Conservation (phyloP, 208 protist genomes). For the Phytomonas serpens region DNA sequence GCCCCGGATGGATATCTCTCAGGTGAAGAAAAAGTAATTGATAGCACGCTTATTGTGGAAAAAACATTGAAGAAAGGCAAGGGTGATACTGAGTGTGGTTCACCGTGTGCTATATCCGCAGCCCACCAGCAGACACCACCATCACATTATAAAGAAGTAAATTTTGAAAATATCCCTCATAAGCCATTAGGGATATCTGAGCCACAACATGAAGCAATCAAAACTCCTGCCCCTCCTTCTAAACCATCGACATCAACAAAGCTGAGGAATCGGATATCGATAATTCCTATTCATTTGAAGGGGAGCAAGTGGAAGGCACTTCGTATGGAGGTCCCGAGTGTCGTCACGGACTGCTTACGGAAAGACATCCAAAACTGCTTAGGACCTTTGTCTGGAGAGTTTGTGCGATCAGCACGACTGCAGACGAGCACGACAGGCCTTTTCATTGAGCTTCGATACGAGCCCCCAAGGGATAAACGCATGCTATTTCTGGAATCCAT, state of each 20-base stretch:
- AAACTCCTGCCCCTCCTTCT: not conserved
- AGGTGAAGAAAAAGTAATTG: not conserved
- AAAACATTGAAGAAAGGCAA: no score
- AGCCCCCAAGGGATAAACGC: not conserved
- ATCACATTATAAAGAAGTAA: not conserved
- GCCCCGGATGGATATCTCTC: not conserved
- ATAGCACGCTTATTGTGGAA: not conserved
- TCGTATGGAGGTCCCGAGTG: not conserved
- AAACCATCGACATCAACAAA: not conserved
- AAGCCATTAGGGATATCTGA: not conserved
- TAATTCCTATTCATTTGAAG: not conserved
- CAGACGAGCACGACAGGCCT: not conserved
- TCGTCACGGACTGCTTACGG: not conserved
- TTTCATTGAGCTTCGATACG: not conserved
- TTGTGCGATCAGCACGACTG: not conserved
- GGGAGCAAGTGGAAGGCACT: not conserved
- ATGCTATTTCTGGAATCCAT: not conserved
- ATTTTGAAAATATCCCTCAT: not conserved
- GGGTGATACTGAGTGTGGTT: no score
- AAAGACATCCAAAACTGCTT: not conserved
- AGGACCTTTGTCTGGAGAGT: not conserved
- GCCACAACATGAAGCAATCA: not conserved
- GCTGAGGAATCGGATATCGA: not conserved
- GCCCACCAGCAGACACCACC: not conserved
- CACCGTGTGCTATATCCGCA: not conserved